Conservation (phyloP, 148 eudicot species). For the Oxyria digyna region DNA sequence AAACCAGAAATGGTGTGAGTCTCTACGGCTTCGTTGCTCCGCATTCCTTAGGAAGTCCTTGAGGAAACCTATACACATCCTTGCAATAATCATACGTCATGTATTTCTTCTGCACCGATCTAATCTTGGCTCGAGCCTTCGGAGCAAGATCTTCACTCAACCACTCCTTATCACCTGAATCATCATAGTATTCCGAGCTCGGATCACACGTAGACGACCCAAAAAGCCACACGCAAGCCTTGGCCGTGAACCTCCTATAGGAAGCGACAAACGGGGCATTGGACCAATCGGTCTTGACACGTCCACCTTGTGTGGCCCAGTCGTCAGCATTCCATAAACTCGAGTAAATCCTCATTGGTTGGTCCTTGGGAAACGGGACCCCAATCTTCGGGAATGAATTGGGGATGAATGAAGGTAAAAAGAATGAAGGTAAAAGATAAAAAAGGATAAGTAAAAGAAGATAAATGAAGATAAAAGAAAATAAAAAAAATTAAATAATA, state of each 20-base stretch:
- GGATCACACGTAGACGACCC: slow-evolving; percentile 22
- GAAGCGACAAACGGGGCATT: no score
- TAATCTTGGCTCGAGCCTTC: slow-evolving; percentile 18
- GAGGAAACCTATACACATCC: slow-evolving; percentile 26
- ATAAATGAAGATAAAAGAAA: no score
- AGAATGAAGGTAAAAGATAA: no score
- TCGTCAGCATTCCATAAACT: no score
- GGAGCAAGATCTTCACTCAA: slow-evolving; percentile 18
- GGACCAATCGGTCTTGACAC: no score
- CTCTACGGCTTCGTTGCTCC: background rate
- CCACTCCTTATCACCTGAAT: slow-evolving; percentile 14
- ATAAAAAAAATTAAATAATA: no score
- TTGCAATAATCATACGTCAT: slow-evolving; percentile 35
- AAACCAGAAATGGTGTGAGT: background rate
- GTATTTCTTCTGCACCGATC: slow-evolving; percentile 22
- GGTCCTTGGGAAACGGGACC: no score
- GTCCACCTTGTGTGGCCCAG: no score
- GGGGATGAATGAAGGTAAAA: no score
- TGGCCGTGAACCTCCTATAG: slow-evolving; percentile 20
- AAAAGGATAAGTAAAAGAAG: no score
- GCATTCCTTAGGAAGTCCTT: slow-evolving; percentile 31
- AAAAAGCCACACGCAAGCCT: slow-evolving; percentile 24
- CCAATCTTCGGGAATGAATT: no score
- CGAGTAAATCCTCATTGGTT: no score
- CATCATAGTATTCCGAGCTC: background rate